phyloP scores from a whole-genome alignment of 805 yeast species.

The Peterozyma toletana region DNA sequence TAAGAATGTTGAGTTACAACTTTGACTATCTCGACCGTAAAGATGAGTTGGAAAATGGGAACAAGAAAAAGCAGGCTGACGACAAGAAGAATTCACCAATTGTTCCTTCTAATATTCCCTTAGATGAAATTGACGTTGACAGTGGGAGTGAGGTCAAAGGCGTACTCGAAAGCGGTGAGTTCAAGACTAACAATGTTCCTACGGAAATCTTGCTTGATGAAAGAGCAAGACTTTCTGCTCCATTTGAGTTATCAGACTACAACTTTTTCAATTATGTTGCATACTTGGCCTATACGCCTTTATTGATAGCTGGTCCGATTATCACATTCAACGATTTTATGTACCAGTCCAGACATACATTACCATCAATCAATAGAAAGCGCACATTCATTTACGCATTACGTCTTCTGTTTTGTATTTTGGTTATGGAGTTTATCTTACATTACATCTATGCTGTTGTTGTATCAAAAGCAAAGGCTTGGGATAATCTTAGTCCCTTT shows the following conservation, averaged over 20 bases:
- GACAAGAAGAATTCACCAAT: constrained; percentile 4
- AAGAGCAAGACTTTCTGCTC: constrained; percentile 57
- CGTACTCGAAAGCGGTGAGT: constrained; percentile 9
- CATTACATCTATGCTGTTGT: constrained; percentile 94
- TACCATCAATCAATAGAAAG: constrained; percentile 50
- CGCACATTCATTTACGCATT: constrained; percentile 55
- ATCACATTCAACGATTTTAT: constrained; percentile 87
- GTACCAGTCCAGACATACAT: constrained; percentile 56
- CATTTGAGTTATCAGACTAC: constrained; percentile 56
- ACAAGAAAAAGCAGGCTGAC: not conserved
- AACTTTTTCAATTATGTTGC: constrained; percentile 60
- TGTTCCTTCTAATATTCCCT: not conserved
- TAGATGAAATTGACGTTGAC: constrained; percentile 10
- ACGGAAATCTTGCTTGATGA: constrained; percentile 34
- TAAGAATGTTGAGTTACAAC: constrained; percentile 78
- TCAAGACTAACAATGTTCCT: constrained; percentile 4
- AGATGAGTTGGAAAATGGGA: constrained; percentile 4
- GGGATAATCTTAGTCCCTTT: constrained; percentile 85
- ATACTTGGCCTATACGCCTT: constrained; percentile 77
- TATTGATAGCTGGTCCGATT: constrained; percentile 93
- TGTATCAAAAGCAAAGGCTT: constrained; percentile 80
- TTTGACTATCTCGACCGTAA: constrained; percentile 58
- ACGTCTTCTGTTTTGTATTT: constrained; percentile 63
- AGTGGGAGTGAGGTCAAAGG: constrained; percentile 7
- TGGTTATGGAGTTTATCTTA: constrained; percentile 82